Evolutionary conservation across 768 basidiomycete species (phyloP).

Genomic region (Cystoderma amianthinum): DNA sequence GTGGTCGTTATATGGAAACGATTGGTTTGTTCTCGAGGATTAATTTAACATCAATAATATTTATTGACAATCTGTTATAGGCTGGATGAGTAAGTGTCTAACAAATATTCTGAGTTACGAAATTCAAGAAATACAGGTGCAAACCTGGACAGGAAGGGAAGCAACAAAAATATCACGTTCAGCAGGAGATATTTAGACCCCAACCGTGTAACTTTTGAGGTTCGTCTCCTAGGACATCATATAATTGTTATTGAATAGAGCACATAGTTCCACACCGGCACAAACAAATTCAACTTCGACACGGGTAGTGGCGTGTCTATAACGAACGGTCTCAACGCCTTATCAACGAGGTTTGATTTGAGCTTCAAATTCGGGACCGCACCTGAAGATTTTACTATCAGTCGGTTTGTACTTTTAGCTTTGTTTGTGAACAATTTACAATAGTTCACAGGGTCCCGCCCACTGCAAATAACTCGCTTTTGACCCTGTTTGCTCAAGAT

Average conservation of each 20-base stretch:
- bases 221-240: slow-evolving; percentile 14
- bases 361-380: slow-evolving; percentile 59
- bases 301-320: slow-evolving; percentile 47
- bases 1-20: slow-evolving; percentile 91
- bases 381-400: slow-evolving; percentile 69
- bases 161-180: slow-evolving; percentile 48
- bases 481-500: slow-evolving; percentile 50
- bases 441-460: slow-evolving; percentile 42
- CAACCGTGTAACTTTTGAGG: slow-evolving; percentile 71
- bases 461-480: slow-evolving; percentile 51
- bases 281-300: slow-evolving; percentile 50
- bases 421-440: no score
- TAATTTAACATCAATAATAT: no score
- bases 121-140: slow-evolving; percentile 30
- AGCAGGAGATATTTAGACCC: slow-evolving; percentile 72
- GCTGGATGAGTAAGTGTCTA: slow-evolving; percentile 57
- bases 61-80: no score
- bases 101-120: neutral
- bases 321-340: slow-evolving; percentile 43
- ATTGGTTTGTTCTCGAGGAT: slow-evolving; percentile 61
- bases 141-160: slow-evolving; percentile 34
- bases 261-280: slow-evolving; percentile 58
- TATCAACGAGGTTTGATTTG: slow-evolving; percentile 58
- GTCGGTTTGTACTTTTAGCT: slow-evolving; percentile 38
- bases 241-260: neutral